Percentiles rank a stretch among this genome's conserved stretches.
Evolutionary conservation across 495 filamentous ascomycete species (phyloP).

Genomic region (Trichoderma erinaceum): DNA sequence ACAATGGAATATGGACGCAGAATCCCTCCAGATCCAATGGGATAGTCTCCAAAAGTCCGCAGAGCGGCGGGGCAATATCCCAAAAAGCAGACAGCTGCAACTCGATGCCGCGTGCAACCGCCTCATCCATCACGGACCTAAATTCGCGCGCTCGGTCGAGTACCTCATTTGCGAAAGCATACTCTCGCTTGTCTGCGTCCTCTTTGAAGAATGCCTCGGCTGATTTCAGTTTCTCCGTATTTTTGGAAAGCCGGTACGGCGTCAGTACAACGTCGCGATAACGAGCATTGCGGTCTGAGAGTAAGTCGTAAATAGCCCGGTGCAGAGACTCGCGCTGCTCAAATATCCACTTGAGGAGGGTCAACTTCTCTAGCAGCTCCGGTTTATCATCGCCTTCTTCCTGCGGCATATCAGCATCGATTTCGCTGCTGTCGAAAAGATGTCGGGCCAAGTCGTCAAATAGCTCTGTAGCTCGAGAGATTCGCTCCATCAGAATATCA

Average conservation of each 20-base stretch:
- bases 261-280: conserved; percentile 76
- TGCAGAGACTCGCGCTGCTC: conserved; percentile 85
- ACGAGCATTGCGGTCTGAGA: conserved; percentile 74
- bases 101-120: conserved; percentile 82
- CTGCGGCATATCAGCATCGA: conserved; percentile 73
- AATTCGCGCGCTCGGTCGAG: conserved; percentile 71
- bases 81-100: conserved; percentile 88
- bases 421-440: conserved; percentile 65
- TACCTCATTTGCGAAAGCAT: conserved; percentile 57
- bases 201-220: conserved; percentile 74
- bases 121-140: conserved; percentile 72
- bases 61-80: conserved; percentile 87
- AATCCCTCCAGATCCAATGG: conserved; percentile 44
- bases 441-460: conserved; percentile 65
- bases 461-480: conserved; percentile 54
- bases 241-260: conserved; percentile 66
- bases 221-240: conserved; percentile 66
- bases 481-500: conserved; percentile 60
- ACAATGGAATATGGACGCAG: conserved; percentile 60
- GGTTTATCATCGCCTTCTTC: conserved; percentile 94
- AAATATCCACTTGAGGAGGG: conserved; percentile 94
- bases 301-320: conserved; percentile 72
- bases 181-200: conserved; percentile 63
- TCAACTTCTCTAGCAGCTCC: conserved; percentile 88
- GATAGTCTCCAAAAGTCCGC: conserved; percentile 69